Percentiles rank a stretch among this genome's conserved stretches.
These are phyloP conservation scores for Fusarium bactridioides DNA, from an alignment of 2,329 filamentous ascomycete genomes.

Conservation along the genomic window DNA sequence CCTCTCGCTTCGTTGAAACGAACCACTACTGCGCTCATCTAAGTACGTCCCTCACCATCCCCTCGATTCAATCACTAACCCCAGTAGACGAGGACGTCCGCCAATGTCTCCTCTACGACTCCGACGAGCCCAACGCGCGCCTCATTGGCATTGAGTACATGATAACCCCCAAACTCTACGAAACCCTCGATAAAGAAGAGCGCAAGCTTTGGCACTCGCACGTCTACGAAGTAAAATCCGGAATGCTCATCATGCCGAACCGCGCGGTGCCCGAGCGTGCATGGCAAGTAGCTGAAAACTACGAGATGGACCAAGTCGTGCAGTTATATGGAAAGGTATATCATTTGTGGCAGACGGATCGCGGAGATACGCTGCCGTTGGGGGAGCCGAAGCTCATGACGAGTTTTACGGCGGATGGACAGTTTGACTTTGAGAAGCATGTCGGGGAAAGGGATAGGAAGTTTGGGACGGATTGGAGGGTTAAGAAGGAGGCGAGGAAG, in stretches of 20 bases:
- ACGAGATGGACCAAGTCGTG: slow-evolving; percentile 81
- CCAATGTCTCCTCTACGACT: slow-evolving; percentile 87
- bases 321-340: slow-evolving; percentile 83
- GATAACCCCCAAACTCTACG: slow-evolving; percentile 75
- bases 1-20: slow-evolving; percentile 73
- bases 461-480: slow-evolving; percentile 55
- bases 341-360: slow-evolving; percentile 87
- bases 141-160: slow-evolving; percentile 91
- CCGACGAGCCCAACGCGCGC: slow-evolving; percentile 68
- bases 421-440: slow-evolving; percentile 56
- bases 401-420: slow-evolving; percentile 58
- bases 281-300: slow-evolving; percentile 80
- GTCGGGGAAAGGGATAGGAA: slow-evolving; percentile 55
- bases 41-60: slow-evolving; percentile 44
- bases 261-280: slow-evolving; percentile 63
- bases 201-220: slow-evolving; percentile 82
- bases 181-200: slow-evolving; percentile 70
- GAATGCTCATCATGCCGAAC: slow-evolving; percentile 81
- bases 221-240: slow-evolving; percentile 77
- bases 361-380: slow-evolving; percentile 66
- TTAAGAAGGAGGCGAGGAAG: slow-evolving; percentile 55
- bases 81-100: slow-evolving; percentile 66
- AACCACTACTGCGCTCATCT: slow-evolving; percentile 88
- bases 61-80: slow-evolving; percentile 49
- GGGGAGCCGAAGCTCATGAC: slow-evolving; percentile 64